Evolutionary conservation across 805 yeast genomes (phyloP), one percentile per base, ranked within the genome.

Genomic region (Myxozyma melibiosi): DNA sequence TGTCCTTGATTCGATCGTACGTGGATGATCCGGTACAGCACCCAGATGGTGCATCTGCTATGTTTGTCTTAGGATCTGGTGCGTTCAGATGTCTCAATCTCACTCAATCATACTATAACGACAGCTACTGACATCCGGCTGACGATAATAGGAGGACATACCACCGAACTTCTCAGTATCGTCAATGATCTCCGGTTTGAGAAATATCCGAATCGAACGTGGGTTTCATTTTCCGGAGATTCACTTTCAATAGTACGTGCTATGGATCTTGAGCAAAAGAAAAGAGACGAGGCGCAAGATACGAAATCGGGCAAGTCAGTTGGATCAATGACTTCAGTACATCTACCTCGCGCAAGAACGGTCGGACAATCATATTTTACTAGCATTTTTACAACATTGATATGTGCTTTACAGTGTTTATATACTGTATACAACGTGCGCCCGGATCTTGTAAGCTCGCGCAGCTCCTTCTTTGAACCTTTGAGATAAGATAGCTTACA

Each of bases 31-130:
- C 57, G 38, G 31, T 18, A 9, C 31, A 28, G 30, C 48, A 46
- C 37, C 49, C 50, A 11, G 18, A 51, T 16, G 57, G 57, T 16
- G 51, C 56, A n/a, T 33, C 49, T 1, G 61, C 60, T 14, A 78
- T 87, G 80, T 74, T 87, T 0, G 77, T 90, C n/a, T 73, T 92
- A 9, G 98, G 98, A 0, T 90, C 97, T 0, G 99, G 99, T 1
- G 5, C 3, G 45, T 34, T 3, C 7, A 11, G 6, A 11, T 18
- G 11, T 4, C 9, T 28, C n/a, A 9, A 14, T 11, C 6, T 22
- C 20, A 3, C 18, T 43, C n/a, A 13, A 6, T 3, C 2, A 9
- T 25, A n/a, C n/a, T 27, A 1, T 42, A 30, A n/a, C 18, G 98
- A 97, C 90, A 67, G 90, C 97, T 0, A 97, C 97, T 1, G 97